Evolutionary conservation across 805 yeast species (phyloP), one percentile per base, ranked within the genome.

Genomic region (Maudiozyma pseudohumilis): DNA sequence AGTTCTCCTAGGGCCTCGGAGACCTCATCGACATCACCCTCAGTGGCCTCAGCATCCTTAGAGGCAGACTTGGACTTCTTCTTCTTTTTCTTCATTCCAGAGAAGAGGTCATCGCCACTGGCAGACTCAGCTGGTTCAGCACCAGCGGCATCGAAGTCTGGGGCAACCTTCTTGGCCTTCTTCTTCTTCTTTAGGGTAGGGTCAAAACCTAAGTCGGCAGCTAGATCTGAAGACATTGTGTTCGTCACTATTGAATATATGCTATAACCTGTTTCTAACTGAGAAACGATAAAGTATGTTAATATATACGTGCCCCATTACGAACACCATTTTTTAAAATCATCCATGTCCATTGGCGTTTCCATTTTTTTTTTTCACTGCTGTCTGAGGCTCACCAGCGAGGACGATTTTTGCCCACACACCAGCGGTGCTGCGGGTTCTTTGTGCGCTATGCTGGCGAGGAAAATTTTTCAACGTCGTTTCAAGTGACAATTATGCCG

Each of bases 11-110:
- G 69, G 45, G 78, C 74, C 45, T 77, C 83, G 24, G 77, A 66
- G 27, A 74, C 64, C 28, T 62, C 74, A 43, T 65, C 69, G 16
- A 59, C 55, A 13, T 47, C 48, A 25, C 22, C 32, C 12, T 28
- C 38, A 15, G 18, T 20, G 7, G 58, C 61, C 27, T 45, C 61
- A 33, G 56, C 33, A 4, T 44, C 47, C 16, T 56, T 56, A 9
- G 43, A 55, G 58, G 16, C 60, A 46, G 42, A 65, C 67, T 64
- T 61, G 45, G 76, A 65, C 63, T 83, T 73, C 81, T 83, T 84
- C 74, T 86, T 77, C 72, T 85, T 84, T 66, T 83, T 83, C 63
- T 82, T 84, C 56, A 86, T 66, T 8, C 92, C 89, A 23, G 86
- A 72, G 52, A 84, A 77, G 64, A 84, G 63, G 44, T 79, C 87